Percentiles rank a stretch among this genome's conserved stretches.
Conservation (phyloP, 441 rosid species). For the Rhodomyrtus psidioides region DNA sequence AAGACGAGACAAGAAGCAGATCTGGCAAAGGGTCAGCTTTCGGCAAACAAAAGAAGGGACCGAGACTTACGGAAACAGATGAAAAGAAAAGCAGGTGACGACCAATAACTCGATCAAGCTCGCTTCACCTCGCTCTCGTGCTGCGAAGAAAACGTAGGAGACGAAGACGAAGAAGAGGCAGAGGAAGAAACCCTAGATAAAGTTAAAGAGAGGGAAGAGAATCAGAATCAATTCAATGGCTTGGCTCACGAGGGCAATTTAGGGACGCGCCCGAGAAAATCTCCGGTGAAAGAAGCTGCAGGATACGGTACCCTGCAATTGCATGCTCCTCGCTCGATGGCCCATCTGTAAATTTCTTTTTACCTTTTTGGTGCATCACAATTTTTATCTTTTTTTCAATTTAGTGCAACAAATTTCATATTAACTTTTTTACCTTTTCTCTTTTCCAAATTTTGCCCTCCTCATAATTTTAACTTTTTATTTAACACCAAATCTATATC, state of each 20-base stretch:
- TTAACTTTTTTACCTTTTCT: background rate
- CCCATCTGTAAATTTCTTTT: background rate
- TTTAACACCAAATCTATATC: background rate
- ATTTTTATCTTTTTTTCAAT: background rate
- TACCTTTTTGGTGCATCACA: background rate
- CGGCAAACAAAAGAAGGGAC: background rate
- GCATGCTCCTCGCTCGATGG: background rate
- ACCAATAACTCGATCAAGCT: background rate
- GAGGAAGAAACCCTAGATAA: background rate
- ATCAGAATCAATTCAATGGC: background rate
- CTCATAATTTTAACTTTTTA: background rate
- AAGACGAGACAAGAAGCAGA: background rate
- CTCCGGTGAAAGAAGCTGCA: background rate
- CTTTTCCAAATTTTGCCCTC: background rate
- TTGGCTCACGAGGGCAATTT: background rate
- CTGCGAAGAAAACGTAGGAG: background rate
- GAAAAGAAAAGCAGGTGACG: background rate
- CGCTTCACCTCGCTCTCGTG: background rate
- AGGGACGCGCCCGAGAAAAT: background rate
- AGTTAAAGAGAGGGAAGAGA: background rate
- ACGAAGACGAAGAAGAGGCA: background rate
- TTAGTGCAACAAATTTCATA: rapidly evolving
- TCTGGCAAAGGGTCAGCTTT: background rate
- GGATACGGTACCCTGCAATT: background rate
- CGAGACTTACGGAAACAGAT: background rate